Evolutionary conservation across 345 rosid genomes (phyloP).

Genomic region (Mangifera indica): DNA sequence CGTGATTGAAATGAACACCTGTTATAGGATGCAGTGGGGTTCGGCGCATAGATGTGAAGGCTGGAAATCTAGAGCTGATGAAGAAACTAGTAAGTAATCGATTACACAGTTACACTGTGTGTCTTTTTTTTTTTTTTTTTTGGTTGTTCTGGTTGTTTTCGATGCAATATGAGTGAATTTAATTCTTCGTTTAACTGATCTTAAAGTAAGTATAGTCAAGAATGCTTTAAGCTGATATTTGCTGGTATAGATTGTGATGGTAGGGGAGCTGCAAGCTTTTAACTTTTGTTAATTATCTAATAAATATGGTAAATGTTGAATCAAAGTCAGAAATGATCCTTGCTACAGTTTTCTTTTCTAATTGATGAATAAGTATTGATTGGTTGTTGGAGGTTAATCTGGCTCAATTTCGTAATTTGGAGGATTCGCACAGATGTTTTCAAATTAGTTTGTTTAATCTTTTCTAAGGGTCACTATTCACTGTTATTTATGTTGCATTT

Average conservation of each 20-base stretch:
- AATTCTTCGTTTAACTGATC: not conserved
- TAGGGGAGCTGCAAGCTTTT: not conserved
- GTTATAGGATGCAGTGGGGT: constrained; percentile 97
- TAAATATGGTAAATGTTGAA: not conserved
- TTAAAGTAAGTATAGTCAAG: not conserved
- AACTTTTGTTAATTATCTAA: not conserved
- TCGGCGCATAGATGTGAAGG: constrained; percentile 81
- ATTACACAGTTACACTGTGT: not conserved
- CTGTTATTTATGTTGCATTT: not conserved
- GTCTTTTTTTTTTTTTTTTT: not conserved
- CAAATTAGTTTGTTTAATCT: not conserved
- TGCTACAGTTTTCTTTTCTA: not conserved
- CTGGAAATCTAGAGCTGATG: constrained; percentile 76
- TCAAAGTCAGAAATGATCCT: not conserved
- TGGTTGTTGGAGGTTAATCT: not conserved
- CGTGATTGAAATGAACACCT: constrained; percentile 93
- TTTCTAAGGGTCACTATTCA: not conserved
- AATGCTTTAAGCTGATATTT: not conserved
- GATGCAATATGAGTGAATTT: not conserved
- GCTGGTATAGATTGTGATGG: not conserved
- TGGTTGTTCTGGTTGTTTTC: not conserved
- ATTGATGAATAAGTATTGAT: not conserved
- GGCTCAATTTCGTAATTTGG: not conserved
- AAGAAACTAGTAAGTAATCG: constrained; percentile 74
- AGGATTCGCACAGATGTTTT: constrained; percentile 5